Percentiles rank a stretch among this genome's conserved stretches.
Conservation (phyloP, 2,329 filamentous ascomycete species). For the Sphaceloma murrayae region DNA sequence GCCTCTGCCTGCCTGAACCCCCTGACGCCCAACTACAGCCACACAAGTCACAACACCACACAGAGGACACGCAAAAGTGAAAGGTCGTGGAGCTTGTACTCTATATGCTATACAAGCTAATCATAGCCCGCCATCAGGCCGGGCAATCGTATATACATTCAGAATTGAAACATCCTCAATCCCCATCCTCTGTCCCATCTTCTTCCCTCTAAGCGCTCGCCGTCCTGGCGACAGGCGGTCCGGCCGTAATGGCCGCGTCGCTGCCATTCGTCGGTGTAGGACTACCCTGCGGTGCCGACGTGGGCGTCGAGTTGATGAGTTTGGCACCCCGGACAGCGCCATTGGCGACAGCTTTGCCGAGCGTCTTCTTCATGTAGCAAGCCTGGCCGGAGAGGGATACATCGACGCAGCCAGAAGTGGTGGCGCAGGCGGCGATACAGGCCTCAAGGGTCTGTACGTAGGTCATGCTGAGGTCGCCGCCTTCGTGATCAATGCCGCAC, state of each 20-base stretch:
- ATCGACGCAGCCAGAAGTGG: conserved; percentile 26
- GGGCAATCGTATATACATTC: background rate
- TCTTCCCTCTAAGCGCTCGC: background rate
- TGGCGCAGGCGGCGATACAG: conserved; percentile 27
- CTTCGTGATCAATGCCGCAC: conserved; percentile 27
- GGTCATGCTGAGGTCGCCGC: conserved; percentile 24
- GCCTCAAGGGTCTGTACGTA: conserved; percentile 22
- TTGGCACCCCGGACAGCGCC: conserved; percentile 24
- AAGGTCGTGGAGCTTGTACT: no score
- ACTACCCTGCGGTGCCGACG: conserved; percentile 1
- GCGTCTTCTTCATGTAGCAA: conserved; percentile 28
- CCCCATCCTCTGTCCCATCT: background rate
- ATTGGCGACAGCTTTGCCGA: conserved; percentile 21
- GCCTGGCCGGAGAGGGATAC: conserved; percentile 26
- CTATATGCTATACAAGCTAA: no score
- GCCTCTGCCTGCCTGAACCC: no score
- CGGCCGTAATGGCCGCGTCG: background rate
- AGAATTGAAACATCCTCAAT: background rate
- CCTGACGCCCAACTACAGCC: no score
- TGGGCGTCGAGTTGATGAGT: conserved; percentile 20
- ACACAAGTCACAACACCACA: no score
- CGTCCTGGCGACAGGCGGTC: conserved; percentile 9
- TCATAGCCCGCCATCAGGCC: no score
- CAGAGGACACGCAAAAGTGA: no score
- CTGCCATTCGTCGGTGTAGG: background rate